A percentile compares a stretch with the other conserved stretches of the same genome.
Conservation (phyloP, 345 rosid genomes). For the Salix udensis region DNA sequence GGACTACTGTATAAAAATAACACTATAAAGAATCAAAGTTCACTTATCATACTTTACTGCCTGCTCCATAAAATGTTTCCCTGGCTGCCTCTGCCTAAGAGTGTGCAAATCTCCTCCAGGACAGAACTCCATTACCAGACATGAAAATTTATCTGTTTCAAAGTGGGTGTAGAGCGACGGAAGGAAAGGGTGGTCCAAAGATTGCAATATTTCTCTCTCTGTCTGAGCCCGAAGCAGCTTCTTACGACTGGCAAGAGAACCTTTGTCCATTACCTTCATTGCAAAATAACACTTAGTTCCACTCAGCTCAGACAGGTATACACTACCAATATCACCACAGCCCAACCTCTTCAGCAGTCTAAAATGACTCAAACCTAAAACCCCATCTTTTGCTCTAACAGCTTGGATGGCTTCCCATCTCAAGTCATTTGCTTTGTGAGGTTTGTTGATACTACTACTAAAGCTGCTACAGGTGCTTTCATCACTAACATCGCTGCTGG, state of each 20-base stretch:
- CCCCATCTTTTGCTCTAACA: constrained; percentile 62
- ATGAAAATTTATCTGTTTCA: constrained; percentile 88
- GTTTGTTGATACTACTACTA: constrained; percentile 75
- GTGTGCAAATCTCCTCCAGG: constrained; percentile 93
- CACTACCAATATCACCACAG: constrained; percentile 93
- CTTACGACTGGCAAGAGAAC: constrained; percentile 79
- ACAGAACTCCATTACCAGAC: constrained; percentile 91
- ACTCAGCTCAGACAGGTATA: constrained; percentile 79
- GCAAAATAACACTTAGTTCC: constrained; percentile 87
- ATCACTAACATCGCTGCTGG: constrained; percentile 83
- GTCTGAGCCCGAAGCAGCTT: constrained; percentile 93
- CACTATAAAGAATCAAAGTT: constrained; percentile 12
- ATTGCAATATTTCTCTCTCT: constrained; percentile 84
- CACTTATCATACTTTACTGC: constrained; percentile 70
- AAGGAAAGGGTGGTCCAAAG: constrained; percentile 87
- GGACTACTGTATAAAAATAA: constrained; percentile 5
- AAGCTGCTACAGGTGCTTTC: constrained; percentile 94
- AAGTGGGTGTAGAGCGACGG: constrained; percentile 84
- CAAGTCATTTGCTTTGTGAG: constrained; percentile 81
- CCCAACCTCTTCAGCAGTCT: constrained; percentile 85
- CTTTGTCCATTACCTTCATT: constrained; percentile 95
- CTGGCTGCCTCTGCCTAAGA: constrained; percentile 88
- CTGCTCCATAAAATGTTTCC: constrained; percentile 82
- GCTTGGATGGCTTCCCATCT: constrained; percentile 96
- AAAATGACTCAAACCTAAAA: constrained; percentile 73